Evolutionary conservation across 2,329 filamentous ascomycete species (phyloP), one percentile per base, ranked within the genome.

Genomic region (Drechslerella stenobrocha): DNA sequence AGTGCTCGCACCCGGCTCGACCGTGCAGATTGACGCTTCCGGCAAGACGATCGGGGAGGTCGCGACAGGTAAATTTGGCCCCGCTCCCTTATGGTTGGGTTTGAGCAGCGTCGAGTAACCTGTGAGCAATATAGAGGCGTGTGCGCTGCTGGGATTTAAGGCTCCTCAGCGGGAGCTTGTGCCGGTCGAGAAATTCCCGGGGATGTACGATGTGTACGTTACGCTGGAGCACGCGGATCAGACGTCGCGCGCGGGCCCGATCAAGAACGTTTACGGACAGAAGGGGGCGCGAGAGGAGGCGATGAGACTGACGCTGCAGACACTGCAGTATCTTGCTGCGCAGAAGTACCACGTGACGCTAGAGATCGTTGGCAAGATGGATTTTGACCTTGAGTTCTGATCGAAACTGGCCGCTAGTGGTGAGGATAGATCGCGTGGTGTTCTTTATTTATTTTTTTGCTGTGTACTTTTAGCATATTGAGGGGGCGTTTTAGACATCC

Each of bases 101-200:
- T 9, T 32, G 32, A 8, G 13, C 9, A 6, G 23, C 7, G 32
- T 32, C 15, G 22, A 4, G n/a, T 23, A 9, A 22, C 23, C 8
- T 37, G 7, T 32, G 30, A 6, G 30, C 4, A n/a, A n/a, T 52
- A 8, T 42, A 67, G 63, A 67, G 26, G 55, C 63, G 7, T 67
- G 63, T 20, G 37, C 51, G 56, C 50, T 67, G 9, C 46, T 69
- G 4, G 64, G 64, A 32, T 69, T 69, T 56, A 69, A 69, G 44
- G 64, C 64, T 15, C 57, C 58, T 9, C 56, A 69, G 47, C 52
- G 24, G 50, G 46, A 63, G 28, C 24, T 69, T 9, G 23, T 46
- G 1, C 56, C 51, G 11, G 40, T 63, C 26, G 34, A 42, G 3
- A n/a, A 52, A 8, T 7, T 47, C 11, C 26, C 11, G 15, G 56